Percentiles rank a stretch among this genome's conserved stretches.
Conservation (phyloP, 2,329 filamentous ascomycete genomes). For the Beauveria sp. region DNA sequence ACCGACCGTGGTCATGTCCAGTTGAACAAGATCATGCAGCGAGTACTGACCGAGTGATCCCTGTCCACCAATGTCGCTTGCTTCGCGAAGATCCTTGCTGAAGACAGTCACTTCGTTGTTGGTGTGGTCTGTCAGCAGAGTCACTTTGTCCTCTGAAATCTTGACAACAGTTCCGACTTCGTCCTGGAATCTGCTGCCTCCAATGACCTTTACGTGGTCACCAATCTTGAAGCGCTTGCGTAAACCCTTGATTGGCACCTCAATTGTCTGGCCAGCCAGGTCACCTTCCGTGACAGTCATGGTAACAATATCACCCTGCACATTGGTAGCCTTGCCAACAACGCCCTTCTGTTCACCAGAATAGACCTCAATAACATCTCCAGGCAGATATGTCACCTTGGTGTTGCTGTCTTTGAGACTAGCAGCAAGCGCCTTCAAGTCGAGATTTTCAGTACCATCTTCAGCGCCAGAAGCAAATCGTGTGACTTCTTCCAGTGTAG, state of each 20-base stretch:
- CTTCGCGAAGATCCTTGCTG: constrained; percentile 90
- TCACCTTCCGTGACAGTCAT: constrained; percentile 78
- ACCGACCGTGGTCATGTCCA: constrained; percentile 86
- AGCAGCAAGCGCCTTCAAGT: constrained; percentile 82
- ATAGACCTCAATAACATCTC: constrained; percentile 94
- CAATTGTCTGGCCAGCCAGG: constrained; percentile 74
- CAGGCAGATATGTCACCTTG: constrained; percentile 78
- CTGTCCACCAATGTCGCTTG: constrained; percentile 82
- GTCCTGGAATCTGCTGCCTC: constrained; percentile 86
- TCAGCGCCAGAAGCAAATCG: constrained; percentile 82
- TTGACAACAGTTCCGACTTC: constrained; percentile 97
- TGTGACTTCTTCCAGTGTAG: constrained; percentile 90
- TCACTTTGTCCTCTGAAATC: constrained; percentile 86
- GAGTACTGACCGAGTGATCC: constrained; percentile 81
- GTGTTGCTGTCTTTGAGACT: constrained; percentile 79
- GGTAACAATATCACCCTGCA: constrained; percentile 87
- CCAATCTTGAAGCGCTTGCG: constrained; percentile 88
- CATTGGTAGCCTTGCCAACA: constrained; percentile 74
- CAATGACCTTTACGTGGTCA: constrained; percentile 98
- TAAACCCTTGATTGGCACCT: constrained; percentile 85
- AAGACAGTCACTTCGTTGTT: constrained; percentile 95
- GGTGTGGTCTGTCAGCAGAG: constrained; percentile 84
- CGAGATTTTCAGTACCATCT: constrained; percentile 88
- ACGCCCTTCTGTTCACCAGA: constrained; percentile 92
- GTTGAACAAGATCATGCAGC: constrained; percentile 86